Evolutionary conservation across 163 green algal species (phyloP).

Genomic region (Scenedesmus sp.): DNA sequence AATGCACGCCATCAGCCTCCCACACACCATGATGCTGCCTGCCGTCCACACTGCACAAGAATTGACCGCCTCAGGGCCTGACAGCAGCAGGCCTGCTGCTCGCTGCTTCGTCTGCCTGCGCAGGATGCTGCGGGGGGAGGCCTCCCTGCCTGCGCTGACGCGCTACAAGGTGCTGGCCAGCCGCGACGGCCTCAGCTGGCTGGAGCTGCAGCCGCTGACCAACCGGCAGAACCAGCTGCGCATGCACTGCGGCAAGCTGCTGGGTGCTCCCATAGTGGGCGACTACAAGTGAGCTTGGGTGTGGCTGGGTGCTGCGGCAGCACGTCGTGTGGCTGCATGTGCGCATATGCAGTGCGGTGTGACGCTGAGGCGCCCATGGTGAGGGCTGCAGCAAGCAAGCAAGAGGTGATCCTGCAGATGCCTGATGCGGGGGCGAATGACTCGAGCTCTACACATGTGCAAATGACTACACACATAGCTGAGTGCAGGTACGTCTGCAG

Average conservation of each 20-base stretch:
- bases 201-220: slow-evolving; percentile 54
- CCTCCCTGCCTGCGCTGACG: slow-evolving; percentile 5
- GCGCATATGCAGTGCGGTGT: background rate
- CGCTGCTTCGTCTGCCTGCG: no score
- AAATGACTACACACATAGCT: no score
- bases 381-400: no score
- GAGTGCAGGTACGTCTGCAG: no score
- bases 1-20: background rate
- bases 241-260: slow-evolving; percentile 67
- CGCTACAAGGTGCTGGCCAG: slow-evolving; percentile 37
- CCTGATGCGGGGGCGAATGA: no score
- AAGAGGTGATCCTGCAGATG: no score
- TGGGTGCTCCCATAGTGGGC: slow-evolving; percentile 75
- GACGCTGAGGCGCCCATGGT: no score
- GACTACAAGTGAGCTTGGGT: slow-evolving; percentile 62
- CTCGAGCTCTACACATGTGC: no score
- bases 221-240: slow-evolving; percentile 81
- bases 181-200: slow-evolving; percentile 20
- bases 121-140: slow-evolving; percentile 24
- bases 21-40: no score
- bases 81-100: background rate
- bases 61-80: no score
- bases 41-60: no score
- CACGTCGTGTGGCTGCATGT: background rate
- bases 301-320: no score